These are phyloP conservation scores for Quercus cerris DNA, from an alignment of 306 rosid species.

Conservation along the genomic window DNA sequence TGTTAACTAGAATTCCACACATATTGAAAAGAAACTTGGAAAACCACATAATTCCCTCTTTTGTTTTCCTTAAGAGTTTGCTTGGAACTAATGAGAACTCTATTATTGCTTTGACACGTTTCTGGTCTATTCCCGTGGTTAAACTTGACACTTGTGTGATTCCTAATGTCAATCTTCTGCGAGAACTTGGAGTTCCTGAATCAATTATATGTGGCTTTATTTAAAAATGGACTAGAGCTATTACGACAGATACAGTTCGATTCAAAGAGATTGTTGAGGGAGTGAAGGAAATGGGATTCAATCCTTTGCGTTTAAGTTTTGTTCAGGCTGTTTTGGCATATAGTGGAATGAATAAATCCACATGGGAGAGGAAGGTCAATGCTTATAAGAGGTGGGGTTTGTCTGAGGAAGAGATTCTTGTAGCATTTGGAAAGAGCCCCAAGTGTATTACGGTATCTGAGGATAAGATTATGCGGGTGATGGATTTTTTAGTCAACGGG, in stretches of 20 bases:
- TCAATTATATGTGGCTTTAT: background rate
- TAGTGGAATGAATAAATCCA: constrained; percentile 10
- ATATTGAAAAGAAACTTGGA: background rate
- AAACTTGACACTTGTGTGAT: background rate
- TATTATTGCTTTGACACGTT: too few species aligned
- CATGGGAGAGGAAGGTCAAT: constrained; percentile 28
- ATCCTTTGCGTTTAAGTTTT: constrained; percentile 16
- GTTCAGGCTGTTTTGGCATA: constrained; percentile 24
- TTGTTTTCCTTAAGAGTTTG: background rate
- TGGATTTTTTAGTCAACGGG: constrained; percentile 38
- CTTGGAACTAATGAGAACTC: background rate
- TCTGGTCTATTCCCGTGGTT: background rate
- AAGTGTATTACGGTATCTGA: constrained; percentile 29
- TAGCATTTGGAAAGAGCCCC: constrained; percentile 42
- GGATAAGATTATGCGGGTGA: constrained; percentile 32
- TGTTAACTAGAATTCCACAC: background rate
- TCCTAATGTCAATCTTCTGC: background rate
- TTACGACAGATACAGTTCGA: background rate
- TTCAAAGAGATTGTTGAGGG: constrained; percentile 6
- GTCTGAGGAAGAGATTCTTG: constrained; percentile 31
- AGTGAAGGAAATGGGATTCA: constrained; percentile 42
- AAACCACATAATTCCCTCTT: background rate
- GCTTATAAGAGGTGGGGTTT: constrained; percentile 57
- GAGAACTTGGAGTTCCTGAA: constrained; percentile 14
- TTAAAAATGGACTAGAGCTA: background rate